Evolutionary conservation across 2,329 filamentous ascomycete species (phyloP).

Genomic region (Lecanicillium sp.): DNA sequence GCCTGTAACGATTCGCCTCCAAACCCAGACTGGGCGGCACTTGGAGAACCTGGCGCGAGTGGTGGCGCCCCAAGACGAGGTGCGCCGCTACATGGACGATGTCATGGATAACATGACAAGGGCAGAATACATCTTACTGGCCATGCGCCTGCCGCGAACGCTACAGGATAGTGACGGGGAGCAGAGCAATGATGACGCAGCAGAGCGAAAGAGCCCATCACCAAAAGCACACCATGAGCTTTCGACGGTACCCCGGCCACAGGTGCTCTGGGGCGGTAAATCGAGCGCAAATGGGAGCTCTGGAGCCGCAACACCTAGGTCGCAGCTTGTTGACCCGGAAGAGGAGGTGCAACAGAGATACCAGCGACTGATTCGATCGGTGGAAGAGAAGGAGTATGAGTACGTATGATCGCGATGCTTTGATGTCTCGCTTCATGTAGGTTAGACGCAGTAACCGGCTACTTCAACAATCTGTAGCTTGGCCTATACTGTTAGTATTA

Average conservation of each 20-base stretch:
- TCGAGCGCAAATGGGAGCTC: constrained; percentile 9
- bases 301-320: constrained; percentile 14
- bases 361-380: constrained; percentile 28
- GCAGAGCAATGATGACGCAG: constrained; percentile 19
- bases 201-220: constrained; percentile 21
- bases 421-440: neutral
- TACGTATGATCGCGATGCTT: constrained; percentile 9
- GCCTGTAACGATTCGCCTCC: constrained; percentile 58
- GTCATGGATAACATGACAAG: constrained; percentile 63
- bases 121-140: constrained; percentile 58
- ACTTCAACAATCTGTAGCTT: too few species aligned
- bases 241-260: constrained; percentile 13
- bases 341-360: constrained; percentile 27
- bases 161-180: constrained; percentile 23
- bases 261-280: constrained; percentile 26
- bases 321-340: constrained; percentile 24
- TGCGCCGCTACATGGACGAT: constrained; percentile 60
- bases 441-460: too few species aligned
- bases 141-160: constrained; percentile 54
- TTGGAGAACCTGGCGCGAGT: constrained; percentile 54
- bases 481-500: too few species aligned
- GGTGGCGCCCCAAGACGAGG: constrained; percentile 56
- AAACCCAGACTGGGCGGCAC: constrained; percentile 44
- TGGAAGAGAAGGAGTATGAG: constrained; percentile 25
- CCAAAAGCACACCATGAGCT: constrained; percentile 20